Evolutionary conservation across 1,284 basidiomycete species (phyloP), one percentile per base, ranked within the genome.

Genomic region (Lignosus rhinocerotis): DNA sequence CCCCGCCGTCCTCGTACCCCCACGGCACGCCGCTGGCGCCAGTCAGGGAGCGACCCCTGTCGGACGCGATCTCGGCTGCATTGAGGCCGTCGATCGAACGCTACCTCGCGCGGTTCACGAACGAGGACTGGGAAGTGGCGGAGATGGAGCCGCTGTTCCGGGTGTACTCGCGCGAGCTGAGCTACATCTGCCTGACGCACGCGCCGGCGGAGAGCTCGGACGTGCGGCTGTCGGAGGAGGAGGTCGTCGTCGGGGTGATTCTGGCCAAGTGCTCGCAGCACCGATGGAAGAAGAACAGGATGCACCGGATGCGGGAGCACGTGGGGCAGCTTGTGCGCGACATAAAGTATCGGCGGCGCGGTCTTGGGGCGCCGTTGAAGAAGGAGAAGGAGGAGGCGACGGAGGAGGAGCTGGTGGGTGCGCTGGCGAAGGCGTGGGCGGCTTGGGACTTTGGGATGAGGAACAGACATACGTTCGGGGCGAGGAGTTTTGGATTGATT

Each of bases 221-320:
- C 17, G 77, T 78, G 30, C 75, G 77, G 19, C 76, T 93, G 42
- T 71, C 79, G 4, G 91, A 92, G 67, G 86, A 87, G 58, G 91
- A 93, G 67, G 78, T 90, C 32, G 83, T 89, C 2, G 72, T 86
- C 12, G 88, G 89, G 12, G 85, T 85, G 2, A 92, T 93, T 60
- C 72, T 90, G 39, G 86, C 85, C 0, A 84, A 84, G 51, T 75
- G 71, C 53, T 67, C 81, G 3, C 83, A 89, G 63, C 79, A 75
- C 56, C 74, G 85, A 34, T 86, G 81, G 78, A 76, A 87, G 60
- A 79, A 72, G 54, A 82, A 85, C 62, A 77, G 87, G 49, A 81
- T 81, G 56, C 78, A 84, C 55, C 78, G 83, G 32, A 87, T 92
- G 87, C 76, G 78, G 46, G 73, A 82, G 10, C 86, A 90, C 62